Conservation (phyloP, 805 yeast species). For the Saccharomycopsis fermentans region DNA sequence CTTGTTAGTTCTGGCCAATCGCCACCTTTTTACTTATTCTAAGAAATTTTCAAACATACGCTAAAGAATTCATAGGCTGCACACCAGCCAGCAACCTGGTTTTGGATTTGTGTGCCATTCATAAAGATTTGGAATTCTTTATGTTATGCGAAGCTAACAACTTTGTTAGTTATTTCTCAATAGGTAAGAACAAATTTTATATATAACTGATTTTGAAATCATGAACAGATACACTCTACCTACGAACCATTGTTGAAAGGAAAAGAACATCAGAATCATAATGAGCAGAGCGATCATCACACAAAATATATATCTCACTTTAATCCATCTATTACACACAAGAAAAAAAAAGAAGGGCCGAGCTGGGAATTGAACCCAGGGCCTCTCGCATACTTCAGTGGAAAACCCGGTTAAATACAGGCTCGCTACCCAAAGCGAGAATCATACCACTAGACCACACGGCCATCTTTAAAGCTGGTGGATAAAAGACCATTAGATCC, state of each 20-base stretch:
- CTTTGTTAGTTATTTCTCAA: too few relatives aligned
- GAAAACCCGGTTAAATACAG: background rate
- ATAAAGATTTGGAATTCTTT: background rate
- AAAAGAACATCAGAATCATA: too few relatives aligned
- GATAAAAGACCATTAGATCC: too few relatives aligned
- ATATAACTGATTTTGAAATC: too few relatives aligned
- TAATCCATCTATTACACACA: too few relatives aligned
- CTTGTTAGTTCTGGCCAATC: background rate
- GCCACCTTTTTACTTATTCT: background rate
- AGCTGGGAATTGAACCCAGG: slow-evolving; percentile 21
- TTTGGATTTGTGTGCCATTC: slow-evolving; percentile 1
- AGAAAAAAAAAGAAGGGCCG: slow-evolving; percentile 17
- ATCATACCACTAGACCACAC: slow-evolving; percentile 49
- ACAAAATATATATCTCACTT: too few relatives aligned
- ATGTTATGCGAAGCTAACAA: too few relatives aligned
- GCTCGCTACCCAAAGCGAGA: slow-evolving; percentile 39
- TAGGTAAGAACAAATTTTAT: too few relatives aligned
- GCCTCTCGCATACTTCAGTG: slow-evolving; percentile 18
- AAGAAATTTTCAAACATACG: background rate
- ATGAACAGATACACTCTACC: too few relatives aligned
- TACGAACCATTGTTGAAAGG: too few relatives aligned
- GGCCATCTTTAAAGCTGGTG: slow-evolving; percentile 25
- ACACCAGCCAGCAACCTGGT: background rate
- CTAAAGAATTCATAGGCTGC: background rate
- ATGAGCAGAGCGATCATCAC: too few relatives aligned